Base-by-base conservation (phyloP, 169 alveolate genomes). In the Plasmodium gaboni region DNA sequence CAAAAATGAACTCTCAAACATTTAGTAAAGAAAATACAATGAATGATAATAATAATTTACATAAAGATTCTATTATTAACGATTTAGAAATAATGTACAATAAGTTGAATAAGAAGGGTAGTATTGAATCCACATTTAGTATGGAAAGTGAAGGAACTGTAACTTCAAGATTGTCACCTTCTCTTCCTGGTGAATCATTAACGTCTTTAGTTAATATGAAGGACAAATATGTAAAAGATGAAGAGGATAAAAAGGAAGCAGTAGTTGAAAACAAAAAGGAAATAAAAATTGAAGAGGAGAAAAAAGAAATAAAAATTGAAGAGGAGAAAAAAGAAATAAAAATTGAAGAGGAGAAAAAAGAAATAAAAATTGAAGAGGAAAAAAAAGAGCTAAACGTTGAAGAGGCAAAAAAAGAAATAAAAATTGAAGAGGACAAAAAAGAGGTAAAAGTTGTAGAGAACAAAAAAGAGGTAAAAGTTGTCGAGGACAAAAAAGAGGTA, bases 111-210 rank as follows among this genome's bases (percentile, higher is more conserved):
- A 22, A 65, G 17, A 78, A 50, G 28, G 28, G 53, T 46, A 24
- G 57, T 6, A 15, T 65, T 64, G 89, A 78, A 22, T 64, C 89
- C 19, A 64, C 28, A 7, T 28, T 64, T 42, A 78, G 89, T 51
- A 38, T 59, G 13, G 78, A 64, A 59, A 78, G 78, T 46, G 89
- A 65, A 2, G 38, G 38, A 10, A 17, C 64, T 5, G 15, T 76
- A 32, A 24, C 68, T 12, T 46, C 64, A 19, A 61, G 50, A 60
- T 61, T 24, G 42, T 61, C 74, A 12, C 53, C 72, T n/a, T 53
- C 67, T 19, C 9, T 73, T 28, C 24, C 38, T 28, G 86, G 1
- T 22, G 55, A 68, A 9, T 46, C 70, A 7, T 32, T 15, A 10
- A 42, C 5, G 24, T 73, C 71, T 55, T n/a, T 32, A 1, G 3